Conservation (phyloP, 2,329 filamentous ascomycete species). For the Thielaviopsis euricoi region DNA sequence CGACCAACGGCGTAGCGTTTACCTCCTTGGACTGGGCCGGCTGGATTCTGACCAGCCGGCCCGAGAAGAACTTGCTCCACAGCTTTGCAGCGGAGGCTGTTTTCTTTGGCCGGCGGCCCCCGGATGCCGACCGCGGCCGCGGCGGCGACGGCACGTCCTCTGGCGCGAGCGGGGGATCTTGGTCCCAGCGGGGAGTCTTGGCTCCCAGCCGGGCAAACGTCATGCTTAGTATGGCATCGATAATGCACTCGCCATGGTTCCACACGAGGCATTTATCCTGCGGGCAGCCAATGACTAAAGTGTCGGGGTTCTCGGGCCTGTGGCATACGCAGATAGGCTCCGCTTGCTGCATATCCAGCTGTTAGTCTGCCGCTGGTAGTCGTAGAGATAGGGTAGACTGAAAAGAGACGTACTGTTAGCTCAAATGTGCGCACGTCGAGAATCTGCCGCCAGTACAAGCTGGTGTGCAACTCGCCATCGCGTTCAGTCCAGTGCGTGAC, state of each 20-base stretch:
- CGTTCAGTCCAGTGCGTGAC: slow-evolving; percentile 55
- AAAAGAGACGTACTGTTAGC: slow-evolving; percentile 33
- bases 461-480: slow-evolving; percentile 43
- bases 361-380: slow-evolving; percentile 14
- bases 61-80: slow-evolving; percentile 36
- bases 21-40: slow-evolving; percentile 20
- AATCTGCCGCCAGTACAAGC: slow-evolving; percentile 48
- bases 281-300: slow-evolving; percentile 40
- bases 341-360: slow-evolving; percentile 25
- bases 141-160: slow-evolving; percentile 12
- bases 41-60: slow-evolving; percentile 21
- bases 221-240: slow-evolving; percentile 33
- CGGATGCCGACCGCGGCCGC: background rate
- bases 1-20: slow-evolving; percentile 26
- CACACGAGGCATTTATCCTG: slow-evolving; percentile 38
- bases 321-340: slow-evolving; percentile 41
- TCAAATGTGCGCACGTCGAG: slow-evolving; percentile 40
- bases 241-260: slow-evolving; percentile 48
- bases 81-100: slow-evolving; percentile 26
- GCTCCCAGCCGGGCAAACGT: slow-evolving; percentile 33
- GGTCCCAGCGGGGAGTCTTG: slow-evolving; percentile 29
- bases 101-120: background rate
- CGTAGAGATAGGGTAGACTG: background rate
- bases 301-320: slow-evolving; percentile 45
- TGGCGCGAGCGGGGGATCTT: background rate